Conservation (phyloP, 1,139 yeast species). For the Lodderomyces oxycetoniae region DNA sequence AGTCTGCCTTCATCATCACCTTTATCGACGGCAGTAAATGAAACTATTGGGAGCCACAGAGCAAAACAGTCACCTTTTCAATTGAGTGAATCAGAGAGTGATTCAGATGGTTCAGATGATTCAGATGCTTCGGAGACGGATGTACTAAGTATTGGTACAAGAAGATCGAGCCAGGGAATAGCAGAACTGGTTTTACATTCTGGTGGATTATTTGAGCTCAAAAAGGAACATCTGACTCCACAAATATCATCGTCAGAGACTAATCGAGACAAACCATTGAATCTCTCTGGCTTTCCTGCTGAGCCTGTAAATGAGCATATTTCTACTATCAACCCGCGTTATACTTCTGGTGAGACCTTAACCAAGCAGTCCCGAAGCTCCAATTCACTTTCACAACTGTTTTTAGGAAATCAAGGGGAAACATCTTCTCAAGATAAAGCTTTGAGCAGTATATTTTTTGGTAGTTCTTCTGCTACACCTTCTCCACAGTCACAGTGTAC, state of each 20-base stretch:
- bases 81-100: conserved; percentile 20
- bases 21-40: conserved; percentile 1
- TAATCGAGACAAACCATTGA: conserved; percentile 10
- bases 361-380: conserved; percentile 42
- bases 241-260: conserved; percentile 13
- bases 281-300: conserved; percentile 5
- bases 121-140: conserved; percentile 24
- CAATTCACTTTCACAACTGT: conserved; percentile 32
- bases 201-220: not conserved
- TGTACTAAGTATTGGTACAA: conserved; percentile 39
- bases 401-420: conserved; percentile 19
- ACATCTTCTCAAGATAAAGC: conserved; percentile 6
- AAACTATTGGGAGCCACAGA: not conserved
- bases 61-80: conserved; percentile 14
- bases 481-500: not conserved
- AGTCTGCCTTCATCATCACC: conserved; percentile 9
- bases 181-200: conserved; percentile 41
- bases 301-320: conserved; percentile 27
- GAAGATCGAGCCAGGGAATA: conserved; percentile 42
- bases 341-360: conserved; percentile 33
- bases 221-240: not conserved
- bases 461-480: conserved; percentile 8
- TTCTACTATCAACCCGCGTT: conserved; percentile 30
- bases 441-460: conserved; percentile 28
- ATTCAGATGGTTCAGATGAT: conserved; percentile 21